Evolutionary conservation across 1,284 basidiomycete genomes (phyloP).

Genomic region (Naganishia sp.): DNA sequence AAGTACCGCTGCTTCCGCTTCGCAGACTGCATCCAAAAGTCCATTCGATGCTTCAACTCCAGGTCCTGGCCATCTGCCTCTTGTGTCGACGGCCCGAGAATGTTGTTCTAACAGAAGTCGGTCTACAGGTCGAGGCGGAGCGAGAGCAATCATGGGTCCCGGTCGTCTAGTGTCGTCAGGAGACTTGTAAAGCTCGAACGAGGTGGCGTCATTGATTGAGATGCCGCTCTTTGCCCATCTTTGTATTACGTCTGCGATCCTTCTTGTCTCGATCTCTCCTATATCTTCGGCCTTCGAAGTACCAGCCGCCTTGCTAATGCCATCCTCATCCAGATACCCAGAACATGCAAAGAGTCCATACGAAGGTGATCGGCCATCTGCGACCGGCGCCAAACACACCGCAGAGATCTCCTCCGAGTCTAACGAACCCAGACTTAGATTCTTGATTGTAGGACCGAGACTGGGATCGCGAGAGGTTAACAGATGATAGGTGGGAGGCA

Average conservation of each 20-base stretch:
- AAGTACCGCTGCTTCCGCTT: not conserved
- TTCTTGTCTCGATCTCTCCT: not conserved
- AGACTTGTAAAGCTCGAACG: slow-evolving; percentile 8
- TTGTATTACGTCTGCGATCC: slow-evolving; percentile 12
- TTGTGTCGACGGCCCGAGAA: not conserved
- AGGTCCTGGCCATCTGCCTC: not conserved
- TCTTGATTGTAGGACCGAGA: slow-evolving; percentile 16
- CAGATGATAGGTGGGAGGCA: not conserved
- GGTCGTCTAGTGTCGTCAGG: not conserved
- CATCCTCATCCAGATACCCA: not conserved
- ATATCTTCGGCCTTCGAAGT: not conserved
- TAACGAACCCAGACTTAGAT: slow-evolving; percentile 12
- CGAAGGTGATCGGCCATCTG: not conserved
- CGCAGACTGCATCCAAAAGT: slow-evolving; percentile 15
- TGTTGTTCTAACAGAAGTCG: not conserved
- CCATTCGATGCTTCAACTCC: slow-evolving; percentile 5
- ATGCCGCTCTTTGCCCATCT: slow-evolving; percentile 2
- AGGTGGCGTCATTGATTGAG: not conserved
- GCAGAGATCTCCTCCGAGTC: slow-evolving; percentile 17
- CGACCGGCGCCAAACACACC: slow-evolving; percentile 1
- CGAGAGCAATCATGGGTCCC: not conserved
- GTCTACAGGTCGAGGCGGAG: slow-evolving; percentile 1
- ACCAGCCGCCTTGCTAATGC: too few species aligned
- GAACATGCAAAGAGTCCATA: slow-evolving; percentile 19
- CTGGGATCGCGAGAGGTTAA: slow-evolving; percentile 6